Conservation (phyloP, 2,329 filamentous ascomycete genomes). For the Curvularia verruculosa region DNA sequence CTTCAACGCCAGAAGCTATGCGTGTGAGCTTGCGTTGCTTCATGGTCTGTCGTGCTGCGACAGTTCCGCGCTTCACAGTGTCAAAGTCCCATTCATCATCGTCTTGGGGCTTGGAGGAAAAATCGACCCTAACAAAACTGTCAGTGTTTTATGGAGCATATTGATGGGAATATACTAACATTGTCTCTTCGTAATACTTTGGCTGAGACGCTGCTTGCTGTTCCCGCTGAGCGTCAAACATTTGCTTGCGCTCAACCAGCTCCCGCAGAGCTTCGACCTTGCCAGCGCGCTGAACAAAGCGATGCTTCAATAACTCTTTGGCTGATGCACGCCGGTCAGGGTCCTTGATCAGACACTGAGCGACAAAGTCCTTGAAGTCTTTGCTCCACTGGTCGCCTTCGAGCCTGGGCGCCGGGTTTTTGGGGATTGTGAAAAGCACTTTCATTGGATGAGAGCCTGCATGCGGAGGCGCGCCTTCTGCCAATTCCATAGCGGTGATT, state of each 20-base stretch:
- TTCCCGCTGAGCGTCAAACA: conserved; percentile 76
- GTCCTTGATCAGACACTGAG: conserved; percentile 90
- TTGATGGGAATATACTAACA: conserved; percentile 58
- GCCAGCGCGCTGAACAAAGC: conserved; percentile 84
- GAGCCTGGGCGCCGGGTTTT: conserved; percentile 81
- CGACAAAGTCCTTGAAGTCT: conserved; percentile 93
- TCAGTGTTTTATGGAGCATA: conserved; percentile 17
- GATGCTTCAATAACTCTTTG: conserved; percentile 84
- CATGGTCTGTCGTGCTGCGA: conserved; percentile 58
- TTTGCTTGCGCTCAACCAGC: conserved; percentile 80
- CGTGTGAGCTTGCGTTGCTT: conserved; percentile 57
- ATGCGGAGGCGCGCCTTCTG: conserved; percentile 89
- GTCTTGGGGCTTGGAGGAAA: conserved; percentile 69
- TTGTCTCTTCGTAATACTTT: conserved; percentile 91
- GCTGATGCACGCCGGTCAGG: conserved; percentile 83
- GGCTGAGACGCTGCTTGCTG: conserved; percentile 63
- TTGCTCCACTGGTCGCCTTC: conserved; percentile 81
- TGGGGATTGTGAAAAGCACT: conserved; percentile 93
- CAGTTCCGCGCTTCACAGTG: conserved; percentile 77
- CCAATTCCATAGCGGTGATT: conserved; percentile 91
- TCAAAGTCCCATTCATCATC: conserved; percentile 97
- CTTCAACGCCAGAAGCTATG: conserved; percentile 48
- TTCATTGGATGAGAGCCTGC: conserved; percentile 99
- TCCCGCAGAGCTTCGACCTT: conserved; percentile 89
- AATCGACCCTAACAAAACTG: conserved; percentile 59